A percentile compares a stretch with the other conserved stretches of the same genome.
phyloP scores from a whole-genome alignment of 176 grass and related monocot genomes.

The Microstegium vimineum region DNA sequence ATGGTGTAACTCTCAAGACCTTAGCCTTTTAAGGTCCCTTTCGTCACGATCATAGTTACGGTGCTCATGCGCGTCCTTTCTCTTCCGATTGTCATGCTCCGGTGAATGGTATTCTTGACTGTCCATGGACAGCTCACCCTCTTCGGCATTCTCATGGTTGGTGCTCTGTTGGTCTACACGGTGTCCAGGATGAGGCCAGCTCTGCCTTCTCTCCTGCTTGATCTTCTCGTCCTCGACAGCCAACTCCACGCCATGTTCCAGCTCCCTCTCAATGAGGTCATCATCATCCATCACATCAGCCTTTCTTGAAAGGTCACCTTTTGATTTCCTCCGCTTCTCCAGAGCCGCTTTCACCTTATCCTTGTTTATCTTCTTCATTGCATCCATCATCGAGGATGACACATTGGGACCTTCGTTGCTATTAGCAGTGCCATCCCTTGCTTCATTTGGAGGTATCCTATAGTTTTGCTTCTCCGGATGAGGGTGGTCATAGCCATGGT shows the following conservation, averaged over 20 bases:
- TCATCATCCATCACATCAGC: constrained; percentile 59
- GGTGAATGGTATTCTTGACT: constrained; percentile 38
- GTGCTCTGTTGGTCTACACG: constrained; percentile 30
- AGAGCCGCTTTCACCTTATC: constrained; percentile 61
- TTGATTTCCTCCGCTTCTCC: constrained; percentile 55
- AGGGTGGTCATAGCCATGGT: constrained; percentile 27
- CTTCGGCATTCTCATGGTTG: constrained; percentile 37
- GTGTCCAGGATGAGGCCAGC: constrained; percentile 24
- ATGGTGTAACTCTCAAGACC: constrained; percentile 8
- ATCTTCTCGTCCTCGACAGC: constrained; percentile 55
- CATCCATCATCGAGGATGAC: constrained; percentile 41
- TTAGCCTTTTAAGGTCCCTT: constrained; percentile 50
- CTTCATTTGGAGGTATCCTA: constrained; percentile 21
- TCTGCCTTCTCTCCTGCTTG: constrained; percentile 40
- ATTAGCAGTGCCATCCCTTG: background rate
- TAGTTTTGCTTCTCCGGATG: constrained; percentile 41
- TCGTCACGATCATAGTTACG: constrained; percentile 23
- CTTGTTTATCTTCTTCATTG: constrained; percentile 54
- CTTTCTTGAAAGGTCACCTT: constrained; percentile 46
- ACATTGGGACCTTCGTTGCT: constrained; percentile 35
- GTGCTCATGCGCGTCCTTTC: constrained; percentile 44
- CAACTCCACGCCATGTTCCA: constrained; percentile 79
- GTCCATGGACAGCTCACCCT: constrained; percentile 63
- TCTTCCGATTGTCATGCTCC: constrained; percentile 37
- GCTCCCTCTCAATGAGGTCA: constrained; percentile 74